Conservation (phyloP, 768 basidiomycete species). For the Suillus subaureus region DNA sequence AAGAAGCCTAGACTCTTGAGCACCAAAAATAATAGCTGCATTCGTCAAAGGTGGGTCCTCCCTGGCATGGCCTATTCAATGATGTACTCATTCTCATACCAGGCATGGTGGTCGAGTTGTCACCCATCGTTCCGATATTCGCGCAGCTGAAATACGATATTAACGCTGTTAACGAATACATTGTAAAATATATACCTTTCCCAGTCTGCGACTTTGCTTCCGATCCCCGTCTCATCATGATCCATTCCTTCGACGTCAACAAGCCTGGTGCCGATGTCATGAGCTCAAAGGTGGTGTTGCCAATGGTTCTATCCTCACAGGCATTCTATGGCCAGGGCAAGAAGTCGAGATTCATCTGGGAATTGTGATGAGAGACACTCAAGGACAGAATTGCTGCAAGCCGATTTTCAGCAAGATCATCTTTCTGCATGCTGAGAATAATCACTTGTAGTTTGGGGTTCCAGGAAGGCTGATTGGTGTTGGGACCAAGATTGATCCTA, state of each 20-base stretch:
- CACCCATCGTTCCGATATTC: too few relatives aligned
- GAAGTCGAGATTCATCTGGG: conserved; percentile 97
- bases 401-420: conserved; percentile 15
- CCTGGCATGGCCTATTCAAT: too few relatives aligned
- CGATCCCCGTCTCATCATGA: conserved; percentile 93
- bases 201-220: conserved; percentile 92
- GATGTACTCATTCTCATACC: too few relatives aligned
- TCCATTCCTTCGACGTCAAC: conserved; percentile 99
- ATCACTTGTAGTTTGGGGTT: too few relatives aligned
- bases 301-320: conserved; percentile 80
- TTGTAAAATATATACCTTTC: too few relatives aligned
- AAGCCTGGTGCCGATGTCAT: conserved; percentile 93
- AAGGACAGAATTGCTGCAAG: conserved; percentile 76
- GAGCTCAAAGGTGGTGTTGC: conserved; percentile 86
- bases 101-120: too few relatives aligned
- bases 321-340: conserved; percentile 85
- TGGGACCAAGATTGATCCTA: neutral
- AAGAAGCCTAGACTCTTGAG: too few relatives aligned
- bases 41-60: too few relatives aligned
- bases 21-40: too few relatives aligned
- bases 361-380: conserved; percentile 94
- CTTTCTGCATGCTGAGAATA: conserved; percentile 34
- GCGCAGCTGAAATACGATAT: too few relatives aligned
- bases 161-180: too few relatives aligned
- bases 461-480: too few relatives aligned